Evolutionary conservation across 2,329 filamentous ascomycete species (phyloP).

Genomic region (Colletotrichum simmondsii): DNA sequence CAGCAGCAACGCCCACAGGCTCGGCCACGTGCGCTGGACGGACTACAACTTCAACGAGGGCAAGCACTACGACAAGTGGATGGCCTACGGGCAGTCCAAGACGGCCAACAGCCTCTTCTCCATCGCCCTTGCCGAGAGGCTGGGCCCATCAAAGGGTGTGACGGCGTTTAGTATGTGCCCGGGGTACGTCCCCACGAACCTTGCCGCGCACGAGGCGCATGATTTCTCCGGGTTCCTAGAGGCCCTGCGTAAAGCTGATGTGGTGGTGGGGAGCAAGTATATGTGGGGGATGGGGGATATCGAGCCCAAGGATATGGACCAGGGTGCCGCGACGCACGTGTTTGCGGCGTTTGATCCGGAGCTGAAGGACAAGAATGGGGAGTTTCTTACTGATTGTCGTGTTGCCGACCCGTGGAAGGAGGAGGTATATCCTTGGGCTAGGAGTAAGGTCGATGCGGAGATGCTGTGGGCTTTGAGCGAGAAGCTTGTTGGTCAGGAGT

Average conservation of each 20-base stretch:
- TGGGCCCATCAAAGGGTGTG: slow-evolving; percentile 46
- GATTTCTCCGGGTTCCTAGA: slow-evolving; percentile 15
- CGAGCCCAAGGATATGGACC: slow-evolving; percentile 18
- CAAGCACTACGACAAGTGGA: slow-evolving; percentile 38
- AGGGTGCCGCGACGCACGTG: slow-evolving; percentile 27
- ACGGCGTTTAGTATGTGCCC: slow-evolving; percentile 60
- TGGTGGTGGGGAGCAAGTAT: slow-evolving; percentile 15
- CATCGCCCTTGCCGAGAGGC: slow-evolving; percentile 16
- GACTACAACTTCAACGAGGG: slow-evolving; percentile 53
- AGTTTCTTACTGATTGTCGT: slow-evolving; percentile 17
- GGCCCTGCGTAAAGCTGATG: slow-evolving; percentile 2
- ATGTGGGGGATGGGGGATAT: slow-evolving; percentile 10
- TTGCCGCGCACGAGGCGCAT: slow-evolving; percentile 17
- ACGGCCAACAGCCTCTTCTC: slow-evolving; percentile 41
- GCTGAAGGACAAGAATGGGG: slow-evolving; percentile 21
- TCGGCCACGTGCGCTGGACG: slow-evolving; percentile 53
- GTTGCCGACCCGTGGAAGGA: slow-evolving; percentile 30
- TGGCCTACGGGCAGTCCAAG: slow-evolving; percentile 42
- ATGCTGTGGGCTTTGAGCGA: slow-evolving; percentile 33
- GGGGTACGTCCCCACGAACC: slow-evolving; percentile 61
- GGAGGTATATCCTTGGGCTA: slow-evolving; percentile 27
- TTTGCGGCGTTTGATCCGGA: slow-evolving; percentile 26
- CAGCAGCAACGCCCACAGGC: slow-evolving; percentile 54
- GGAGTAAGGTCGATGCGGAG: slow-evolving; percentile 23
- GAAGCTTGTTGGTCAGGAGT: slow-evolving; percentile 33